Conservation (phyloP, 768 basidiomycete genomes). For the Coprinopsis cinerea region DNA sequence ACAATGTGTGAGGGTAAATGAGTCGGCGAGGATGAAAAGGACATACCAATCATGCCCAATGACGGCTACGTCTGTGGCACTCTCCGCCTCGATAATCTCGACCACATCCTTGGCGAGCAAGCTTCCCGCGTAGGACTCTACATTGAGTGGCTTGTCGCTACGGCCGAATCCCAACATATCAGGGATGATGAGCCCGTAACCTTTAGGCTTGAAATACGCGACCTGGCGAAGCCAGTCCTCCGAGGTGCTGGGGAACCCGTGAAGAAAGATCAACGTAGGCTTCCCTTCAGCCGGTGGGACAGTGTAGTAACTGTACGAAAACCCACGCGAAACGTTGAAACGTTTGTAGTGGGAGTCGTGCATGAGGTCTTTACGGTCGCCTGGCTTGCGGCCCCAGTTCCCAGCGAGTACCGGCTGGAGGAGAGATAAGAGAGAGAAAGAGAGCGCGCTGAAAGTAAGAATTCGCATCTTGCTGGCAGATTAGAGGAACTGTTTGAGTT, state of each 20-base stretch:
- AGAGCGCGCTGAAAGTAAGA: too few species aligned
- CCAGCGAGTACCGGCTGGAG: too few species aligned
- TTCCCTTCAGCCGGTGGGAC: constrained; percentile 20
- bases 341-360: constrained; percentile 22
- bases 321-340: constrained; percentile 23
- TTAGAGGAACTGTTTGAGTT: too few species aligned
- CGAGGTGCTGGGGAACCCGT: constrained; percentile 41
- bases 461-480: too few species aligned
- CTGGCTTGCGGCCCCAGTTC: too few species aligned
- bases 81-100: constrained; percentile 35
- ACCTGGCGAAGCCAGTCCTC: constrained; percentile 37
- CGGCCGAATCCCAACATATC: constrained; percentile 51
- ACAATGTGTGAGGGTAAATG: neutral
- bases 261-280: constrained; percentile 35
- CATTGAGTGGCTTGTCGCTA: constrained; percentile 39
- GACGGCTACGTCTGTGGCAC: constrained; percentile 25
- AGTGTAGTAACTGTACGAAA: constrained; percentile 33
- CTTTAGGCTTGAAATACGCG: constrained; percentile 27
- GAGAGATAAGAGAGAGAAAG: too few species aligned
- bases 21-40: too few species aligned
- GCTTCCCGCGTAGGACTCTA: constrained; percentile 26
- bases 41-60: constrained; percentile 42
- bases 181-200: constrained; percentile 42
- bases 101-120: constrained; percentile 33
- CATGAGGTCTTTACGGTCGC: too few species aligned